phyloP scores from a whole-genome alignment of 495 filamentous ascomycete genomes.

The Umbilicaria muhlenbergii region DNA sequence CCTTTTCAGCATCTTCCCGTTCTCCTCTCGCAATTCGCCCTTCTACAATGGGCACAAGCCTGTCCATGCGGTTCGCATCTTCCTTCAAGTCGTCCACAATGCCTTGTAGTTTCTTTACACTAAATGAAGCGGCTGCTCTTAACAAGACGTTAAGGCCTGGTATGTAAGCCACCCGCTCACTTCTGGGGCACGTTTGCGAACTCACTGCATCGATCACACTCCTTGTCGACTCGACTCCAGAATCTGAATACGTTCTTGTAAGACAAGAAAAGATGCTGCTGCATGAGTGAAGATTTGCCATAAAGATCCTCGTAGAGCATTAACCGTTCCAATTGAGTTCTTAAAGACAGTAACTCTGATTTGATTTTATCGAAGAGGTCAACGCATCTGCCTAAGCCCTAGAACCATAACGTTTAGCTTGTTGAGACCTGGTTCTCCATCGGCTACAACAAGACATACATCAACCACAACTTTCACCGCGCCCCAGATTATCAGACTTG shows the following conservation, averaged over 20 bases:
- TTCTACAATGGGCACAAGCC: no score
- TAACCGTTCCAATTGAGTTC: neutral
- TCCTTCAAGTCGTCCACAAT: no score
- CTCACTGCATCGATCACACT: constrained; percentile 1
- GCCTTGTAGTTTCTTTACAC: no score
- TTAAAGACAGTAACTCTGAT: neutral
- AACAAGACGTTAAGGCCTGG: no score
- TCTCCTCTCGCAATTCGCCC: no score
- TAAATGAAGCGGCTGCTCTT: no score
- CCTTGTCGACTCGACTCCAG: constrained; percentile 3
- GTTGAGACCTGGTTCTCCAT: no score
- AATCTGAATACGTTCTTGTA: constrained; percentile 3
- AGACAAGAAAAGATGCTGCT: constrained; percentile 1
- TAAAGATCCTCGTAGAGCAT: constrained; percentile 2
- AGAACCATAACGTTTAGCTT: no score
- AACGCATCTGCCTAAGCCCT: neutral
- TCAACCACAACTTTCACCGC: neutral
- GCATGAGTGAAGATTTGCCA: constrained; percentile 1
- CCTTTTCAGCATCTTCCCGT: no score
- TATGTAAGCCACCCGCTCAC: no score
- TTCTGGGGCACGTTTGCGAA: neutral
- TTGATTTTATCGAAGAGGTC: constrained; percentile 1
- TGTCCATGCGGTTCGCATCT: no score
- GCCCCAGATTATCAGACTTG: neutral
- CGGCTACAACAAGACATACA: no score